phyloP scores from a whole-genome alignment of 371 early-diverging fungal species.

The Cladochytrium tenue region DNA sequence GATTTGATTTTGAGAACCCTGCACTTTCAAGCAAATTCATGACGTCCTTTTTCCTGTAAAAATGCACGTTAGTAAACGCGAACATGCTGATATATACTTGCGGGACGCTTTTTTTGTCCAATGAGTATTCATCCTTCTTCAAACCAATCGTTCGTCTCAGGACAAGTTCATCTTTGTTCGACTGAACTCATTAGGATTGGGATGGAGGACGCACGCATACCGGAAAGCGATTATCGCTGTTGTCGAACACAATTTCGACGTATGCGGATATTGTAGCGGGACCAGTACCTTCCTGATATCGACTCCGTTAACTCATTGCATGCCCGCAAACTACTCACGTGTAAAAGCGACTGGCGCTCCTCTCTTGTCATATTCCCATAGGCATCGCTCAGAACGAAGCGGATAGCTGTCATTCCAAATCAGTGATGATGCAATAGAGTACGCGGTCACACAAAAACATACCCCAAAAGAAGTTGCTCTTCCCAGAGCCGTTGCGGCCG shows the following conservation, averaged over 20 bases:
- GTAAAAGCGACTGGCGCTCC: slow-evolving; percentile 90
- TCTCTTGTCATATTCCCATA: slow-evolving; percentile 89
- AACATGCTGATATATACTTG: slow-evolving; percentile 50
- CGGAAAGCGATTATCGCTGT: slow-evolving; percentile 91
- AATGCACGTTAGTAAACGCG: not conserved
- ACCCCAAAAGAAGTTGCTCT: slow-evolving; percentile 96
- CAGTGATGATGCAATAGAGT: not conserved
- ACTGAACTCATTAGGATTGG: slow-evolving; percentile 41
- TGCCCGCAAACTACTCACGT: slow-evolving; percentile 64
- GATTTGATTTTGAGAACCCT: slow-evolving; percentile 97
- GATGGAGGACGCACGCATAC: slow-evolving; percentile 45
- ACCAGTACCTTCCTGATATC: slow-evolving; percentile 89
- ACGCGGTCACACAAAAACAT: slow-evolving; percentile 10
- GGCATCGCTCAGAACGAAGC: slow-evolving; percentile 95
- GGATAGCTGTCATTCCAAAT: slow-evolving; percentile 73
- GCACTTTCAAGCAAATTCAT: slow-evolving; percentile 94
- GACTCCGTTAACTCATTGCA: too few relatives aligned
- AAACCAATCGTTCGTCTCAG: slow-evolving; percentile 92
- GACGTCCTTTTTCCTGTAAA: slow-evolving; percentile 83
- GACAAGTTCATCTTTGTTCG: slow-evolving; percentile 85
- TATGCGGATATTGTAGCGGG: slow-evolving; percentile 91
- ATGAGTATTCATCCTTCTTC: slow-evolving; percentile 96
- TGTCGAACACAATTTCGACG: slow-evolving; percentile 98
- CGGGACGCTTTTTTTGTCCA: slow-evolving; percentile 88
- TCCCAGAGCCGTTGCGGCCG: slow-evolving; percentile 99